These are phyloP conservation scores for Striga hermonthica DNA, from an alignment of 305 asterid species.

Conservation along the genomic window DNA sequence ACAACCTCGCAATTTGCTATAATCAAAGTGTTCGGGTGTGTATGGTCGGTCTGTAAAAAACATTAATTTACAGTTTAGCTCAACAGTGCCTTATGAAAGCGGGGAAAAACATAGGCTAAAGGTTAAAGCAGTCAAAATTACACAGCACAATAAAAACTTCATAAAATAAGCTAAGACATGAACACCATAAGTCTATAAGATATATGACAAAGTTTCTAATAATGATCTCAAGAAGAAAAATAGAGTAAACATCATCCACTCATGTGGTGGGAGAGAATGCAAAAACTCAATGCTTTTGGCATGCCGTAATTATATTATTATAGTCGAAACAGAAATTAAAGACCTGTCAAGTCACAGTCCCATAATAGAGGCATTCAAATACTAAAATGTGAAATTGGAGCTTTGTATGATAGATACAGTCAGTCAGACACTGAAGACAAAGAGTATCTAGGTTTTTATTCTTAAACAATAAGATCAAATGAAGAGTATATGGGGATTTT, in stretches of 20 bases:
- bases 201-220: neutral
- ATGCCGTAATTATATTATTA: neutral
- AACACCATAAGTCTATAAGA: too few species aligned
- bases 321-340: slow-evolving; percentile 13
- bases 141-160: slow-evolving; percentile 15
- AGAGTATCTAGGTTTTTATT: neutral
- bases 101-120: slow-evolving; percentile 7
- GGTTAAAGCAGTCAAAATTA: slow-evolving; percentile 6
- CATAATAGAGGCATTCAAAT: slow-evolving; percentile 18
- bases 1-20: slow-evolving; percentile 92
- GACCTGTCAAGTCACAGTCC: slow-evolving; percentile 3
- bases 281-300: slow-evolving; percentile 1
- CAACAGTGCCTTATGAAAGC: slow-evolving; percentile 17
- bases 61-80: slow-evolving; percentile 28
- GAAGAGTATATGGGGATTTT: neutral
- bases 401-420: slow-evolving; percentile 2
- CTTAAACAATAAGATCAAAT: slow-evolving; percentile 11
- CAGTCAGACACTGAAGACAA: slow-evolving; percentile 9
- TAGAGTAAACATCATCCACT: slow-evolving; percentile 3
- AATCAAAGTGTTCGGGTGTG: slow-evolving; percentile 91
- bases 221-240: slow-evolving; percentile 4
- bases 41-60: slow-evolving; percentile 71
- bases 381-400: neutral
- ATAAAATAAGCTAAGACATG: neutral
- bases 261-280: neutral